Evolutionary conservation across 2,329 filamentous ascomycete species (phyloP), one percentile per base, ranked within the genome.

Genomic region (Alternaria consortialis): DNA sequence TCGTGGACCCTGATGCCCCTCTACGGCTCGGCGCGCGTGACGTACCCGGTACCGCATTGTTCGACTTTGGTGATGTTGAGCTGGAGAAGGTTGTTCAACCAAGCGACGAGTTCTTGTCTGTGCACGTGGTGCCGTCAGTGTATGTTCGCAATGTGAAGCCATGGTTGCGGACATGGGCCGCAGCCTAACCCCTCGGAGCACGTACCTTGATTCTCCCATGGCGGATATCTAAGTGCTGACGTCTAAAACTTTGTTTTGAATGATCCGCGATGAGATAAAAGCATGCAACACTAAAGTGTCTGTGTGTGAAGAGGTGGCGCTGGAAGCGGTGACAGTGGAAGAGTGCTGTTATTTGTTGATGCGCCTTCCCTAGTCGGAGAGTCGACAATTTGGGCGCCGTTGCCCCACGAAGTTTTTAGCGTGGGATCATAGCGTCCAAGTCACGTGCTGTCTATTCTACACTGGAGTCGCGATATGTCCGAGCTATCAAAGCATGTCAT

Each of bases 31-130:
- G 58, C 71, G 67, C n/a, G 43, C 39, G 53, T 60, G 56, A 75
- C 85, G 73, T 89, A 98, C 94, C 94, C 95, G 77, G 94, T 98
- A 80, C 95, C 95, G 81, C 94, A 98, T 86, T 99, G 95, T 84
- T 99, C 95, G 79, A 99, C 93, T 83, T 97, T 98, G 75, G 86
- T 98, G 75, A 99, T 89, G 84, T 98, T 99, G 76, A 99, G 90
- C 84, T 97, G 93, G 53, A 99, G 89, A 65, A 99, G 91, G 86
- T 92, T 94, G 86, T 99, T 99, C 70, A 98, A 85, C 95, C 95
- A 99, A 83, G 90, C 87, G 73, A 99, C 86, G 73, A 99, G 88
- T 84, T 99, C 95, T 84, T 99, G 95, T 85, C 95, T 98, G 67
- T 63, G 31, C 47, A 46, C 46, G 32, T 34, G 48, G n/a, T n/a